Evolutionary conservation across 148 eudicot species (phyloP).

Genomic region (Rhododendron molle): DNA sequence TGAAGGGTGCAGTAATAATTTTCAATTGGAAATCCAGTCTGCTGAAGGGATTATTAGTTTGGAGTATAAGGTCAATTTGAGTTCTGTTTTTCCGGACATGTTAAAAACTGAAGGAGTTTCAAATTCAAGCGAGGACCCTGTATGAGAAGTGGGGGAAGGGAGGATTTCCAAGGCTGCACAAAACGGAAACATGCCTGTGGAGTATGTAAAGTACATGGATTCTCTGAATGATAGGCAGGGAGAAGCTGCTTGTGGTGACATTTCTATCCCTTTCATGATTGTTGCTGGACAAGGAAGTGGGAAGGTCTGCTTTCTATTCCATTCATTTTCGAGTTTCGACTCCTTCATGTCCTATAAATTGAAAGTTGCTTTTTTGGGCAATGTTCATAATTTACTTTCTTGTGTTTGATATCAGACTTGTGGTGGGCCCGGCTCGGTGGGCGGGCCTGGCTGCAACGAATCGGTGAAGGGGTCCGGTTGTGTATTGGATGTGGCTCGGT

Average conservation of each 20-base stretch:
- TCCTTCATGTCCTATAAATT: not conserved
- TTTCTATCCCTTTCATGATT: constrained; percentile 76
- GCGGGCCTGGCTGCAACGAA: too few species aligned
- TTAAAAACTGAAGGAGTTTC: constrained; percentile 23
- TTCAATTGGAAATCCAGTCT: constrained; percentile 11
- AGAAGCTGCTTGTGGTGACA: constrained; percentile 83
- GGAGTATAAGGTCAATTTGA: constrained; percentile 17
- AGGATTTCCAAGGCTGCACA: constrained; percentile 15
- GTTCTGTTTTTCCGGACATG: constrained; percentile 15
- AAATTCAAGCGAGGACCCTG: constrained; percentile 20
- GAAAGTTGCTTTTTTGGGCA: not conserved
- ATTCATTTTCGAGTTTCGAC: not conserved
- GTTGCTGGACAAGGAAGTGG: constrained; percentile 99
- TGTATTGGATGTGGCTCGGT: too few species aligned
- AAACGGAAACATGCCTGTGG: constrained; percentile 46
- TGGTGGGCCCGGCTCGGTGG: too few species aligned
- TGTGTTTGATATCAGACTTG: constrained; percentile 20
- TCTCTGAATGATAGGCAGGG: constrained; percentile 70
- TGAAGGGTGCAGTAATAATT: constrained; percentile 6
- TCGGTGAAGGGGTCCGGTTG: too few species aligned
- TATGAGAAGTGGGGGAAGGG: constrained; percentile 15
- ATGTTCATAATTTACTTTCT: constrained; percentile 8
- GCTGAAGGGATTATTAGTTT: constrained; percentile 11
- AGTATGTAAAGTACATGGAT: constrained; percentile 57
- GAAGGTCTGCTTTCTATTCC: constrained; percentile 46